Evolutionary conservation across 208 protist species (phyloP), one percentile per base, ranked within the genome.

Genomic region (Acanthamoeba culbertsoni): DNA sequence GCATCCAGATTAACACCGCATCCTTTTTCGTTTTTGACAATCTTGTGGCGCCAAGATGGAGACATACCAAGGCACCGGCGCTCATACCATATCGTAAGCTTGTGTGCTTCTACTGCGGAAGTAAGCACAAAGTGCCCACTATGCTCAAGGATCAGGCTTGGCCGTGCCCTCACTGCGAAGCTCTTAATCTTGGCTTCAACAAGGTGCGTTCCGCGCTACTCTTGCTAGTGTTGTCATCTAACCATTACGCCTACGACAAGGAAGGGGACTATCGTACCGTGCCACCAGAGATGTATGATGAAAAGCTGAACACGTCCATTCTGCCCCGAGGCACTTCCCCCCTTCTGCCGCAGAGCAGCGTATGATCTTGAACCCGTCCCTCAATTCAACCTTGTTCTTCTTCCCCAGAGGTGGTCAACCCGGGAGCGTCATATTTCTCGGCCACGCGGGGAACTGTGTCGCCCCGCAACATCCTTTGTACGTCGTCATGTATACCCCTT

Each of bases 191-290:
- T 14, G 73, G 73, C 73, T 84, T 84, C 73, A 84, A 84, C 43
- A 43, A 84, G 73, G 73, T 55, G 35, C 63, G 43, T 33, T 1
- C 73, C 4, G 0, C 42, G 12, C 26, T 28, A 43, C 33, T 23
- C 62, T 42, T 23, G 23, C 6, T 31, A 33, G 18, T 6, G 6
- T 1, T 31, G 23, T 28, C 65, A 37, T 35, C 35, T 75, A 7
- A 37, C 59, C 16, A 10, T n/a, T 68, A 68, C 28, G 16, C n/a
- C 7, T n/a, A 68, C 23, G 51, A 40, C 2, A 20, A 84, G 73
- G 73, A 84, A 55, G 73, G 73, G 28, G 73, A 84, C 43, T 84
- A 84, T 35, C 73, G 73, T 28, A 84, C 73, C 0, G 73, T 84
- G 10, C 73, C 73, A 18, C 73, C 26, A 14, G 73, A 84, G 43